Evolutionary conservation across 768 basidiomycete genomes (phyloP).

Genomic region (Psilocybe sp.): DNA sequence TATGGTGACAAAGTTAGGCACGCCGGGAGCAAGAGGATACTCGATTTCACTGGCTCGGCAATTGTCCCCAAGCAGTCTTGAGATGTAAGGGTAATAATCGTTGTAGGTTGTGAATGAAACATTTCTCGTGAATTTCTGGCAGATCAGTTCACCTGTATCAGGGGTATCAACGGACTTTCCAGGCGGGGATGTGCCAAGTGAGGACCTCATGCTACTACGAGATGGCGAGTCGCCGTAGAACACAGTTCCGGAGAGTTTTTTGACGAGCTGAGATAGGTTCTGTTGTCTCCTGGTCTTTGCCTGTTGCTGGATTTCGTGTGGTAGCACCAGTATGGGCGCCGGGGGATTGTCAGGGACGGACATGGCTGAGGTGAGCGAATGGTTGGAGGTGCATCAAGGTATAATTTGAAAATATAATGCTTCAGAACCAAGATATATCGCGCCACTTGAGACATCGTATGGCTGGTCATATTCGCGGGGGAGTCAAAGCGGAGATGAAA

Average conservation of each 20-base stretch:
- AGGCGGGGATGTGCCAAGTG: too few species aligned
- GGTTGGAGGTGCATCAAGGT: too few species aligned
- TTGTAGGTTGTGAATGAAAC: constrained; percentile 3
- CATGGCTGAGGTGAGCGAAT: too few species aligned
- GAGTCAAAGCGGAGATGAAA: too few species aligned
- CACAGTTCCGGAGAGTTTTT: neutral
- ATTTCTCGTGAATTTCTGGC: neutral
- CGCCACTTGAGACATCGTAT: too few species aligned
- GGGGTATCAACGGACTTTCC: too few species aligned
- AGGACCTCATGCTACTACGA: neutral
- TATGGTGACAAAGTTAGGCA: constrained; percentile 13
- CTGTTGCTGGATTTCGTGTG: neutral
- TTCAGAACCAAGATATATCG: too few species aligned
- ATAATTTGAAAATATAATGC: too few species aligned
- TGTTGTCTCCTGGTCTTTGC: neutral
- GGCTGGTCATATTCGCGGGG: too few species aligned
- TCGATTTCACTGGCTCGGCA: neutral
- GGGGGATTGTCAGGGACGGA: neutral
- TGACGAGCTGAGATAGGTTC: neutral
- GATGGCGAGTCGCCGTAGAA: neutral
- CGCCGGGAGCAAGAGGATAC: constrained; percentile 13
- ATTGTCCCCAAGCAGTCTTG: neutral
- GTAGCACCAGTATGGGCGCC: neutral
- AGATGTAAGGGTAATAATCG: constrained; percentile 1
- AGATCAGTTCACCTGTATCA: neutral